These are phyloP conservation scores for Erythrophleum fordii DNA, from an alignment of 306 rosid genomes.

Conservation along the genomic window DNA sequence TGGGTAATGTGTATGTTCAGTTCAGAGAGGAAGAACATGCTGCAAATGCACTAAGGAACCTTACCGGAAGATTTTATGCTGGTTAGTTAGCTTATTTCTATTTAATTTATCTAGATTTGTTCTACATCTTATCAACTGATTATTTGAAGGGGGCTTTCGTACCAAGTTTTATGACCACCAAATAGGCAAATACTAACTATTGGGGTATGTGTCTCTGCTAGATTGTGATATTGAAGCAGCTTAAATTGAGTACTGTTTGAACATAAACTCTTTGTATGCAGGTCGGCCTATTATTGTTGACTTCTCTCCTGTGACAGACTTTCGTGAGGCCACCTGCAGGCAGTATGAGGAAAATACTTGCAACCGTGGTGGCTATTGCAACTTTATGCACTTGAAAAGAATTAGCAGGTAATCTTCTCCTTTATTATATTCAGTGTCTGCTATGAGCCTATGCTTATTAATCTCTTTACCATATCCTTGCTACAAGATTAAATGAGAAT, in stretches of 20 bases:
- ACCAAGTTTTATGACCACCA: background rate
- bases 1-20: conserved; percentile 80
- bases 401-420: conserved; percentile 54
- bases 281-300: conserved; percentile 83
- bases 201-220: background rate
- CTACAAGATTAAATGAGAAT: background rate
- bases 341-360: conserved; percentile 78
- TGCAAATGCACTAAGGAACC: conserved; percentile 59
- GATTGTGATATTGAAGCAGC: background rate
- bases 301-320: conserved; percentile 75
- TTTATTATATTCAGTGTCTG: background rate
- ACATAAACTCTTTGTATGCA: conserved; percentile 13
- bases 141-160: background rate
- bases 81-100: conserved; percentile 42
- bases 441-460: background rate
- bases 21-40: conserved; percentile 76
- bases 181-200: background rate
- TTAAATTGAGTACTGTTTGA: background rate
- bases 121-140: background rate
- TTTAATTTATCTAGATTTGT: background rate
- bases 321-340: conserved; percentile 79
- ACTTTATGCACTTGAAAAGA: conserved; percentile 78
- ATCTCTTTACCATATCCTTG: background rate
- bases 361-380: too few species aligned
- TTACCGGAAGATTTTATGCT: conserved; percentile 70